Conservation (phyloP, 139 green algal species). For the Desmodesmus armatus region DNA sequence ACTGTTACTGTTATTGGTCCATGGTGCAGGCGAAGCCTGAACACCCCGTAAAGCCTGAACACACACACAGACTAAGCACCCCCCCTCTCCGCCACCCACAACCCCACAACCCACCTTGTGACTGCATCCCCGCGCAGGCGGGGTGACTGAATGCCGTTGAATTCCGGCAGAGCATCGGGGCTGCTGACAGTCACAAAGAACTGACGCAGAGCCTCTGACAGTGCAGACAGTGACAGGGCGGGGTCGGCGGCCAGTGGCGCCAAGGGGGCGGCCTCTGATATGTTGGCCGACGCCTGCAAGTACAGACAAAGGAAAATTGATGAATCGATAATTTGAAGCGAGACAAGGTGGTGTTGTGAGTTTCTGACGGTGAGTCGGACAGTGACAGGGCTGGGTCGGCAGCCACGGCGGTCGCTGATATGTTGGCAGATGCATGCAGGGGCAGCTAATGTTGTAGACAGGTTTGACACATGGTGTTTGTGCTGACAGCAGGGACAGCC, state of each 20-base stretch:
- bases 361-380: too few relatives aligned
- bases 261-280: background rate
- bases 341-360: background rate
- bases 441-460: too few relatives aligned
- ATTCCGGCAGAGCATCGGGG: conserved; percentile 81
- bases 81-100: too few relatives aligned
- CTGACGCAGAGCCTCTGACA: conserved; percentile 71
- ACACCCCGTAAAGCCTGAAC: too few relatives aligned
- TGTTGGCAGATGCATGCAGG: too few relatives aligned
- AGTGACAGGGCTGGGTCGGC: too few relatives aligned
- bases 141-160: conserved; percentile 73
- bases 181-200: conserved; percentile 81
- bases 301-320: background rate
- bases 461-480: too few relatives aligned
- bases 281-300: background rate
- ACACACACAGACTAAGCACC: too few relatives aligned
- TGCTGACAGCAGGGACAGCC: too few relatives aligned
- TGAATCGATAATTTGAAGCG: background rate
- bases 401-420: too few relatives aligned
- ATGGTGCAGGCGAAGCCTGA: too few relatives aligned
- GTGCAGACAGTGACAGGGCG: conserved; percentile 57
- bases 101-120: conserved; percentile 40
- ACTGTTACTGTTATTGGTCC: too few relatives aligned
- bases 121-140: conserved; percentile 65
- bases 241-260: conserved; percentile 60